These are phyloP conservation scores for Pholiota adiposa DNA, from an alignment of 1,284 basidiomycete genomes.

Conservation along the genomic window DNA sequence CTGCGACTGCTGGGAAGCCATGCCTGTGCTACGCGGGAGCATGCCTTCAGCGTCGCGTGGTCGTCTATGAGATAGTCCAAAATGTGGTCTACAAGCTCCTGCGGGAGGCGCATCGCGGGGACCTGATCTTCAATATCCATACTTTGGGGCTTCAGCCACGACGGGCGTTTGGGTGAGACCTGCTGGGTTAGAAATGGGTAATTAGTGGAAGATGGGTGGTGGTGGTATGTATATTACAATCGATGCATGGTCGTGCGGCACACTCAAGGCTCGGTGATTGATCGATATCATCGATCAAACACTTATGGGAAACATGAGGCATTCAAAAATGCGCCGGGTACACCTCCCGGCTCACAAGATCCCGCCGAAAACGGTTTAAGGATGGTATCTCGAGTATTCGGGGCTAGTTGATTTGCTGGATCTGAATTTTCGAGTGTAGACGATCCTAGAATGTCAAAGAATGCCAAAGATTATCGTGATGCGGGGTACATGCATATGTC, in stretches of 20 bases:
- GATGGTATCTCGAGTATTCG: background rate
- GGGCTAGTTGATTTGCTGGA: background rate
- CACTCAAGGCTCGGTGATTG: slow-evolving; percentile 30
- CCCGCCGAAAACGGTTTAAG: slow-evolving; percentile 6
- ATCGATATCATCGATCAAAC: slow-evolving; percentile 33
- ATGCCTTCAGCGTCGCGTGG: slow-evolving; percentile 23
- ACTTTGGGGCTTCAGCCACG: background rate
- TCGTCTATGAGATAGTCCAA: slow-evolving; percentile 36
- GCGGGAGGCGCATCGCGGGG: slow-evolving; percentile 27
- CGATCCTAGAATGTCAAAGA: background rate
- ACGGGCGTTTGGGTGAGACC: background rate
- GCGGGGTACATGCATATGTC: slow-evolving; percentile 17
- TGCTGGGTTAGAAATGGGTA: slow-evolving; percentile 2
- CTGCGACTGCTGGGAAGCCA: slow-evolving; percentile 34
- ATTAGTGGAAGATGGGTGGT: slow-evolving; percentile 5
- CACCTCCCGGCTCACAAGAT: slow-evolving; percentile 21
- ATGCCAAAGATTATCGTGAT: slow-evolving; percentile 13
- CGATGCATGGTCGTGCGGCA: slow-evolving; percentile 25
- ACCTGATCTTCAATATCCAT: slow-evolving; percentile 12
- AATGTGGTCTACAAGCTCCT: slow-evolving; percentile 38
- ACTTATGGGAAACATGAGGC: slow-evolving; percentile 20
- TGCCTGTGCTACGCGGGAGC: slow-evolving; percentile 31
- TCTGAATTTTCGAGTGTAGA: background rate
- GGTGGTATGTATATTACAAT: slow-evolving; percentile 21
- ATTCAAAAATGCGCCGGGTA: slow-evolving; percentile 20